phyloP scores from a whole-genome alignment of 371 early-diverging fungal genomes.

The Syncephalis fuscata region DNA sequence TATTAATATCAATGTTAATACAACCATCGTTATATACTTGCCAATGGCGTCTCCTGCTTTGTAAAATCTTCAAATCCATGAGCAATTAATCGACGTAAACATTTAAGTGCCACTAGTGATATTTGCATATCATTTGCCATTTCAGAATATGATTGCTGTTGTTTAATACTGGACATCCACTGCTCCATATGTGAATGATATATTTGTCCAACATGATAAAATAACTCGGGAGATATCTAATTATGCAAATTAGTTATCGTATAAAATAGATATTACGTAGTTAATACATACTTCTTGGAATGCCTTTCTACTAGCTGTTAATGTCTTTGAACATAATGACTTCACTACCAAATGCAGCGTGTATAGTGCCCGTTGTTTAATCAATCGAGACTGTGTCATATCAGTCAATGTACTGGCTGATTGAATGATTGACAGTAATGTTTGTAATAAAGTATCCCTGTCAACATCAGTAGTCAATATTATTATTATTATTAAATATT shows the following conservation, averaged over 20 bases:
- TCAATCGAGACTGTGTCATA: slow-evolving; percentile 16
- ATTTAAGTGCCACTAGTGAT: slow-evolving; percentile 41
- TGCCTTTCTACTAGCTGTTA: slow-evolving; percentile 43
- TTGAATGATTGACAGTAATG: slow-evolving; percentile 41
- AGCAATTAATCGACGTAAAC: slow-evolving; percentile 45
- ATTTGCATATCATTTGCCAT: slow-evolving; percentile 23
- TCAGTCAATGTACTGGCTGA: slow-evolving; percentile 16
- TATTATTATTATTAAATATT: not conserved
- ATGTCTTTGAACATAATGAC: slow-evolving; percentile 54
- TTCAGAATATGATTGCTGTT: slow-evolving; percentile 10
- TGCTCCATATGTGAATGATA: slow-evolving; percentile 32
- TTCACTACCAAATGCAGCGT: slow-evolving; percentile 63
- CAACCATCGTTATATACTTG: slow-evolving; percentile 7
- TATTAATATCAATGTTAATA: not conserved
- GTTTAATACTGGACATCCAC: slow-evolving; percentile 7
- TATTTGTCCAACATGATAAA: slow-evolving; percentile 32
- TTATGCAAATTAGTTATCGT: not conserved
- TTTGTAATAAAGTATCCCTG: slow-evolving; percentile 53
- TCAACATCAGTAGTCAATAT: not conserved
- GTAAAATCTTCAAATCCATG: slow-evolving; percentile 57
- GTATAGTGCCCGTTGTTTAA: slow-evolving; percentile 55
- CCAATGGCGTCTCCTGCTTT: slow-evolving; percentile 35
- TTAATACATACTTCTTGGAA: slow-evolving; percentile 51
- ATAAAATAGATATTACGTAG: too few species aligned
- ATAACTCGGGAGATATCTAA: slow-evolving; percentile 31